Base-by-base conservation (phyloP, 805 yeast species). In the Groenewaldozyma tartarivorans region DNA sequence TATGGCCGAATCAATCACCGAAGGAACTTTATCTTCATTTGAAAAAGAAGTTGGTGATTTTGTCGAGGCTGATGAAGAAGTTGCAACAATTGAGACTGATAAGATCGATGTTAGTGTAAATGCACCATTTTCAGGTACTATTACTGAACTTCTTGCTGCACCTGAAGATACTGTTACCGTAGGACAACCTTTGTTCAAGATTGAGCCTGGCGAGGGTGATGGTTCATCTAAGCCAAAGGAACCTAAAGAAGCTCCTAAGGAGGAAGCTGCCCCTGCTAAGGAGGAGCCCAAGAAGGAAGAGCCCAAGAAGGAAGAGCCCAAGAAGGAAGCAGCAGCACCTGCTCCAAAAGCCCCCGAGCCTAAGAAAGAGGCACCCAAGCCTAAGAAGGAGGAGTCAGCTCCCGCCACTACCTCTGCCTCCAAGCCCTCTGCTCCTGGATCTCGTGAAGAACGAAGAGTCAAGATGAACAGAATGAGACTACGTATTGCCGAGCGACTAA, bases 401-500 rank as follows among this genome's bases (percentile, higher is more conserved):
- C 56, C 61, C 52, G 54, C 60, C 47, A 59, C 53, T 26, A n/a
- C n/a, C n/a, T 55, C 56, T 27, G 11, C 29, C 29, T 47, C 66
- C 38, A 30, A 34, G 38, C 37, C 60, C 32, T 54, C 50, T 37
- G 51, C 63, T 35, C 63, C 73, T 27, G 85, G 84, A 59, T 73
- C 92, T 44, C 83, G 98, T 71, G 66, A 69, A 47, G 97, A 92
- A 69, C 82, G 79, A 61, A 77, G 87, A 63, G 94, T 92, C 50
- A 90, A 90, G 74, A 90, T 90, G 97, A 92, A 88, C 79, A 84
- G 98, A 73, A 92, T 90, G 97, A 82, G 98, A 71, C 68, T 85
- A 69, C 85, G 98, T 75, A 92, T 92, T 53, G 95, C 98, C 46
- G 97, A 90, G 73, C 85, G 98, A 70, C 81, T 90, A 62, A 90